Evolutionary conservation across 2,329 filamentous ascomycete species (phyloP).

Genomic region (Aspergillus vadensis): DNA sequence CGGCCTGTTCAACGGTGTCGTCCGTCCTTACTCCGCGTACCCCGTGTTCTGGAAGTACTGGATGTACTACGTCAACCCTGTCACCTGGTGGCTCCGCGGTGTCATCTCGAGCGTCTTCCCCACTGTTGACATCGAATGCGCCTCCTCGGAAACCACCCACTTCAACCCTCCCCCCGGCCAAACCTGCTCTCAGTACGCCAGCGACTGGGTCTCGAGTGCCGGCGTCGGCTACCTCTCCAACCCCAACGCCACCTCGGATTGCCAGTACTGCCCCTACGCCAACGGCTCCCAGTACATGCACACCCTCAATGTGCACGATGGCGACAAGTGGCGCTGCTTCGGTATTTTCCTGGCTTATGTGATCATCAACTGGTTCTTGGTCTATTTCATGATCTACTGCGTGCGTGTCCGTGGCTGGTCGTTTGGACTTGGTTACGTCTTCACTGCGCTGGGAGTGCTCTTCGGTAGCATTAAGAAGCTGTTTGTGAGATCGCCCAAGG

Average conservation of each 20-base stretch:
- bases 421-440: constrained; percentile 66
- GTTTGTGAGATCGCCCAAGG: constrained; percentile 27
- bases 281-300: constrained; percentile 68
- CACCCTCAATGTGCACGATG: constrained; percentile 56
- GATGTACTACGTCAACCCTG: constrained; percentile 68
- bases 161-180: constrained; percentile 67
- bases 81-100: constrained; percentile 72
- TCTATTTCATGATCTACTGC: constrained; percentile 77
- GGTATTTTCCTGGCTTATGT: constrained; percentile 73
- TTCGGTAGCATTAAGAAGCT: constrained; percentile 35
- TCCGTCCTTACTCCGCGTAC: constrained; percentile 66
- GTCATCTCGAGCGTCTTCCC: constrained; percentile 66
- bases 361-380: constrained; percentile 69
- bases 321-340: constrained; percentile 71
- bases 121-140: constrained; percentile 54
- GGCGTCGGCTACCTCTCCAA: constrained; percentile 65
- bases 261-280: constrained; percentile 70
- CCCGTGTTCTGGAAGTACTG: constrained; percentile 73
- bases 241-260: constrained; percentile 58
- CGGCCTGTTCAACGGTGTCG: constrained; percentile 74
- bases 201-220: constrained; percentile 54
- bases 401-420: constrained; percentile 70
- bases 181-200: constrained; percentile 67
- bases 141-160: constrained; percentile 58
- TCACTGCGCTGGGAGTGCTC: constrained; percentile 50